Conservation (phyloP, 441 rosid species). For the Croton laevigatus region DNA sequence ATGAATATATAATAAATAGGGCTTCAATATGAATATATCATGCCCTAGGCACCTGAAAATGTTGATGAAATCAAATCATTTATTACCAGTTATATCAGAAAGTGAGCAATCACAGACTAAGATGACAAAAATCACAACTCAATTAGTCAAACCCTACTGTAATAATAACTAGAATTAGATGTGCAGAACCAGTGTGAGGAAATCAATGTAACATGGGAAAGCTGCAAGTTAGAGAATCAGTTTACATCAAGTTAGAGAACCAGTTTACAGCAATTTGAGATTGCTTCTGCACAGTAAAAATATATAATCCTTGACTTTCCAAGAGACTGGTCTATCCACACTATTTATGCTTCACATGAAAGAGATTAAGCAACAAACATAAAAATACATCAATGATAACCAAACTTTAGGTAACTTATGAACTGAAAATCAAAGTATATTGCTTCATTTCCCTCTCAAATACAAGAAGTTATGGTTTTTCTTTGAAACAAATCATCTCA, state of each 20-base stretch:
- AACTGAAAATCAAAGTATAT: background rate
- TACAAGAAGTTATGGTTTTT: background rate
- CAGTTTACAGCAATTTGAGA: background rate
- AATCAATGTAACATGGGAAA: background rate
- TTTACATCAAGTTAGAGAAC: conserved; percentile 1
- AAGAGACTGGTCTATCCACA: background rate
- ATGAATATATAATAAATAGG: background rate
- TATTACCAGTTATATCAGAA: background rate
- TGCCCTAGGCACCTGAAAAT: background rate
- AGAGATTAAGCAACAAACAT: background rate
- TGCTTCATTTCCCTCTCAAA: background rate
- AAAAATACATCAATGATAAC: background rate
- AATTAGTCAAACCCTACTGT: background rate
- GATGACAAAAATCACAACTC: background rate
- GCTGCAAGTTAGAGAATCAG: conserved; percentile 4
- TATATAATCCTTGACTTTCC: background rate
- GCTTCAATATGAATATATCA: background rate
- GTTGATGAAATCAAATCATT: background rate
- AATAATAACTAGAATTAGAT: background rate
- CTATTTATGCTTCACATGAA: conserved; percentile 2
- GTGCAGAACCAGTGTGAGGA: background rate
- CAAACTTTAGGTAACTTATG: background rate
- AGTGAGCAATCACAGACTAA: background rate
- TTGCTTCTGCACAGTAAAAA: background rate
- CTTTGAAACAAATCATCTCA: background rate